Percentiles rank a stretch among this genome's conserved stretches.
Conservation (phyloP, 352 stramenopile species). For the Pythium aristosporum region DNA sequence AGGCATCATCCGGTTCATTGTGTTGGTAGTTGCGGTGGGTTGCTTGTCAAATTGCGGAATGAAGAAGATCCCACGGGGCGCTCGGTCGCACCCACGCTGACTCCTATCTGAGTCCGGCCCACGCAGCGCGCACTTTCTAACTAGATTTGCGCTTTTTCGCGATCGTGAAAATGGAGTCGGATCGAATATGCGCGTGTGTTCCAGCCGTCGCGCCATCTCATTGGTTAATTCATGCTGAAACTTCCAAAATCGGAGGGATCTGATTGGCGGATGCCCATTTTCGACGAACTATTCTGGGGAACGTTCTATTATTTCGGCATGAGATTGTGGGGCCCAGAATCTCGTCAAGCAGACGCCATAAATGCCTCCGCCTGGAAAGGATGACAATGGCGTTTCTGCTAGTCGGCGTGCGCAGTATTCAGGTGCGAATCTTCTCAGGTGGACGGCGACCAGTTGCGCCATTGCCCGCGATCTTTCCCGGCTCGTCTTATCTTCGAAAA, state of each 20-base stretch:
- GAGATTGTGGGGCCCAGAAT: not conserved
- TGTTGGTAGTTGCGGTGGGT: conserved; percentile 23
- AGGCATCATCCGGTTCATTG: conserved; percentile 20
- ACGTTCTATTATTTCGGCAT: conserved; percentile 7
- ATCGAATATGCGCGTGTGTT: conserved; percentile 25
- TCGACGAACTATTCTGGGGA: conserved; percentile 10
- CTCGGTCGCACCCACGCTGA: conserved; percentile 6
- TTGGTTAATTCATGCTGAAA: conserved; percentile 24
- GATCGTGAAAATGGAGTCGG: conserved; percentile 13
- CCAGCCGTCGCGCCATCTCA: conserved; percentile 10
- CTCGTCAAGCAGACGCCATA: not conserved
- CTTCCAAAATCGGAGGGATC: conserved; percentile 22
- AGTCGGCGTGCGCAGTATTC: not conserved
- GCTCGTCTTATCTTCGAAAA: not conserved
- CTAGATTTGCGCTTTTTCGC: conserved; percentile 22
- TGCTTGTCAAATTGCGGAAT: conserved; percentile 33
- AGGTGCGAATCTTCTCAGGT: conserved; percentile 1
- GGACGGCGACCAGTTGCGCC: too few relatives aligned
- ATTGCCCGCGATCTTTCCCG: not conserved
- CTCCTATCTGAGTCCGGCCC: conserved; percentile 6
- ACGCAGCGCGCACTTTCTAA: conserved; percentile 11
- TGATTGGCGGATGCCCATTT: conserved; percentile 31
- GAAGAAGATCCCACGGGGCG: not conserved
- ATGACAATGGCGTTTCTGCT: not conserved
- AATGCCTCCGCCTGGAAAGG: not conserved